Conservation (phyloP, 1,284 basidiomycete genomes). For the Amylostereum areolatum region DNA sequence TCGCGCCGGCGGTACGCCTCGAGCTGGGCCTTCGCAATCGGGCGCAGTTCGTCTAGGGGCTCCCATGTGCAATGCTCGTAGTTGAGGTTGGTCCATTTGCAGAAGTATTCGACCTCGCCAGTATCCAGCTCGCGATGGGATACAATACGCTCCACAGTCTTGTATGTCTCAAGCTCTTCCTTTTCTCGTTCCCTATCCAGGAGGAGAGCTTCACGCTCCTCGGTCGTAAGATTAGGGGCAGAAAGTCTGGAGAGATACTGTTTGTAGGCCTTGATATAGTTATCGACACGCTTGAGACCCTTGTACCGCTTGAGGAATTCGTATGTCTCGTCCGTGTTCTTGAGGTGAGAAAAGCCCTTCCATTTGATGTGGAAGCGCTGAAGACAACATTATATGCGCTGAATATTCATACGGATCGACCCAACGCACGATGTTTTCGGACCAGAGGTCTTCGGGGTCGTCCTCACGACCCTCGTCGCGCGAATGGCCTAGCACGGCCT, state of each 20-base stretch:
- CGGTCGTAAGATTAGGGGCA: slow-evolving; percentile 67
- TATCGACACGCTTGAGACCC: slow-evolving; percentile 96
- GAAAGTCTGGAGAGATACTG: slow-evolving; percentile 67
- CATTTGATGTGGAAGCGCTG: slow-evolving; percentile 95
- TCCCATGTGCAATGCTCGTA: slow-evolving; percentile 99
- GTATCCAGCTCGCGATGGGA: slow-evolving; percentile 71
- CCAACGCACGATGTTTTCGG: slow-evolving; percentile 73
- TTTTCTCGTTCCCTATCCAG: slow-evolving; percentile 88
- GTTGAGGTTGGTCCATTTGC: slow-evolving; percentile 95
- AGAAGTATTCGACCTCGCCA: slow-evolving; percentile 83
- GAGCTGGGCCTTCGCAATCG: slow-evolving; percentile 72
- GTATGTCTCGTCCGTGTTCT: slow-evolving; percentile 97
- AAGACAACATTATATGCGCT: slow-evolving; percentile 8
- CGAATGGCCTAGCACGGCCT: slow-evolving; percentile 76
- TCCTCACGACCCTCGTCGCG: slow-evolving; percentile 75
- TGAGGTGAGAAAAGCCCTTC: slow-evolving; percentile 90
- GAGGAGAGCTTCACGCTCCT: slow-evolving; percentile 86
- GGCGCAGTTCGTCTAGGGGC: slow-evolving; percentile 71
- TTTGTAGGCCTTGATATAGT: slow-evolving; percentile 92
- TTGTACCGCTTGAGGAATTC: slow-evolving; percentile 91
- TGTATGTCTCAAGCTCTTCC: slow-evolving; percentile 88
- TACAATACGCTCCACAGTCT: slow-evolving; percentile 90
- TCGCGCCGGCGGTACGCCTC: slow-evolving; percentile 78
- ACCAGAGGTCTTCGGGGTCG: slow-evolving; percentile 77
- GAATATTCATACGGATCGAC: slow-evolving; percentile 9